phyloP scores from a whole-genome alignment of 1,139 yeast genomes.

The Torulaspora pretoriensis region DNA sequence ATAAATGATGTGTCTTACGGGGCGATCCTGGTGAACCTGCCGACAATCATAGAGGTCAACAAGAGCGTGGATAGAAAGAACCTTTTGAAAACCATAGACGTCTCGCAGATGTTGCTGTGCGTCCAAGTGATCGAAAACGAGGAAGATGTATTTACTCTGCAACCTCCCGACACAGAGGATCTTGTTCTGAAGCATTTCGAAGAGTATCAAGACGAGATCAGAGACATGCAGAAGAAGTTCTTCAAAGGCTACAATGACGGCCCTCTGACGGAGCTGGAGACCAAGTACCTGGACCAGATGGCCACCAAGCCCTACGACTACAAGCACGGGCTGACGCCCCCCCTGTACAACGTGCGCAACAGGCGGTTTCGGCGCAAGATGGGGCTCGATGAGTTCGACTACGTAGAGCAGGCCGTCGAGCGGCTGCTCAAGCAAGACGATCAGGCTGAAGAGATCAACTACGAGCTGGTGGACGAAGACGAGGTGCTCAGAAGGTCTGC shows the following conservation, averaged over 20 bases:
- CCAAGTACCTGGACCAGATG: conserved; percentile 42
- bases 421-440: conserved; percentile 71
- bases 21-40: conserved; percentile 83
- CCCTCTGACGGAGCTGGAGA: conserved; percentile 43
- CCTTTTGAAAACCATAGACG: conserved; percentile 79
- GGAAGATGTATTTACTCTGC: conserved; percentile 43
- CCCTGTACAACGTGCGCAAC: conserved; percentile 55
- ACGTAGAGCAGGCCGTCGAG: conserved; percentile 74
- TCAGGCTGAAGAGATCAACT: conserved; percentile 76
- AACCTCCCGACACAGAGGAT: conserved; percentile 34
- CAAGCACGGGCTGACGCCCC: conserved; percentile 81
- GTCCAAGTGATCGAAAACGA: conserved; percentile 57
- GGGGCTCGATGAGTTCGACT: conserved; percentile 51
- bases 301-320: conserved; percentile 48
- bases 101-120: conserved; percentile 80
- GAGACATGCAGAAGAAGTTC: conserved; percentile 24
- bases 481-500: conserved; percentile 25
- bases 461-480: conserved; percentile 63
- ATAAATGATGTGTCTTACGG: conserved; percentile 58
- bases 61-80: conserved; percentile 89
- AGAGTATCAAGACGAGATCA: conserved; percentile 36
- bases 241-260: conserved; percentile 26
- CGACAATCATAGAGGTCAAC: conserved; percentile 81
- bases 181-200: conserved; percentile 37
- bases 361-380: conserved; percentile 53